Evolutionary conservation across 805 yeast species (phyloP).

Genomic region (Candida boidinii): DNA sequence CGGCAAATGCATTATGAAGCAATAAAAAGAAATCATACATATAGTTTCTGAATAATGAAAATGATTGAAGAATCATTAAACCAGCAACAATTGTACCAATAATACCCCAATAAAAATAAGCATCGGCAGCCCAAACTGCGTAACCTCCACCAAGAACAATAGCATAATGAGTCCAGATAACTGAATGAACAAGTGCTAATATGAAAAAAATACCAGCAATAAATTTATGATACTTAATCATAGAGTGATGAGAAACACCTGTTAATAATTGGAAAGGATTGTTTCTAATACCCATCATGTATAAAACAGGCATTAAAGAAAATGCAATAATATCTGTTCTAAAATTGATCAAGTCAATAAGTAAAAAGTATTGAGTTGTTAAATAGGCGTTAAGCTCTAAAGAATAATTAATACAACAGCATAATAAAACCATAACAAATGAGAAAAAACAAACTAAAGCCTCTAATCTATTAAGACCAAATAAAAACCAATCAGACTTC

Average conservation of each 20-base stretch:
- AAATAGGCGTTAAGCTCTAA: constrained; percentile 31
- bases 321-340: constrained; percentile 43
- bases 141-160: constrained; percentile 33
- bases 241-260: constrained; percentile 55
- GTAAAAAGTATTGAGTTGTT: constrained; percentile 20
- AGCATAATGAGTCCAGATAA: constrained; percentile 44
- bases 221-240: constrained; percentile 62
- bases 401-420: constrained; percentile 26
- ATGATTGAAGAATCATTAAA: constrained; percentile 10
- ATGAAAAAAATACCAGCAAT: constrained; percentile 42
- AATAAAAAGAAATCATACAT: constrained; percentile 34
- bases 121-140: constrained; percentile 31
- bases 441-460: constrained; percentile 23
- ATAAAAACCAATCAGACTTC: neutral
- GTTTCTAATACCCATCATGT: constrained; percentile 65
- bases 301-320: constrained; percentile 47
- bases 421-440: constrained; percentile 21
- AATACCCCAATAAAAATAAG: constrained; percentile 34
- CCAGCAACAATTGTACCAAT: constrained; percentile 10
- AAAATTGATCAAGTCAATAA: constrained; percentile 36
- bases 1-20: constrained; percentile 29
- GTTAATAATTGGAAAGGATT: constrained; percentile 55
- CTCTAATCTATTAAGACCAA: constrained; percentile 13
- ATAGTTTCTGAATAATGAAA: constrained; percentile 22
- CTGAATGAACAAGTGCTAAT: constrained; percentile 47